Evolutionary conservation across 2,329 filamentous ascomycete genomes (phyloP), one percentile per base, ranked within the genome.

Genomic region (Diaporthe citrichinensis): DNA sequence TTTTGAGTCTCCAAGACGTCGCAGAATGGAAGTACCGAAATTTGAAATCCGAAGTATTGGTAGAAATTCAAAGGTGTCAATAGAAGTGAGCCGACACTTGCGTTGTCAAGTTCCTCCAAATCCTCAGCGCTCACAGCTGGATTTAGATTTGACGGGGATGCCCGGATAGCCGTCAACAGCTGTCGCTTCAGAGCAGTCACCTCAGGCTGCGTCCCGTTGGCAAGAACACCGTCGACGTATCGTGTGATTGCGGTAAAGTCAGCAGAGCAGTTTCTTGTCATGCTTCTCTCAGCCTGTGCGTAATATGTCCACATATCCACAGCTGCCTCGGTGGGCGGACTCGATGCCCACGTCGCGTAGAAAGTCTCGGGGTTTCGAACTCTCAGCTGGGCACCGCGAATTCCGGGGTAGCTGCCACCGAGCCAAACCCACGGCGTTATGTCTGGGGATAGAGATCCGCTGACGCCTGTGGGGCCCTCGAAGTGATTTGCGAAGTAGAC

Each of bases 391-490:
- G 87, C 87, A 3, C 88, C 80, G 9, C 89, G 82, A 10, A 87
- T 88, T 49, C 88, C 88, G 44, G 86, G 86, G 76, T 90, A 90
- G 4, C 87, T 88, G 10, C 87, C 88, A 10, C 88, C 88, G 31
- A 86, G 81, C 44, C 88, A 81, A n/a, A 90, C 84, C 88, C 88
- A 90, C 0, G 88, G 88, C 20, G 87, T 86, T 36, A 85, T 82
- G 23, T 83, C 80, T 12, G 86, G 85, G 53, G 86, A 85, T 74
- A 78, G 59, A 9, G 72, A 65, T 8, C 36, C 73, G 23, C 49
- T 71, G 28, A 53, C 39, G n/a, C 62, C 53, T 17, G 82, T 85
- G 61, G 77, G 79, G 53, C 80, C 79, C 67, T 80, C 1, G 77
- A 76, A 76, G 58, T 71, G 17, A 68, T 80, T 77, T 36, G 81